Evolutionary conservation across 306 rosid genomes (phyloP), one percentile per base, ranked within the genome.

Genomic region (Quercus bicolor): DNA sequence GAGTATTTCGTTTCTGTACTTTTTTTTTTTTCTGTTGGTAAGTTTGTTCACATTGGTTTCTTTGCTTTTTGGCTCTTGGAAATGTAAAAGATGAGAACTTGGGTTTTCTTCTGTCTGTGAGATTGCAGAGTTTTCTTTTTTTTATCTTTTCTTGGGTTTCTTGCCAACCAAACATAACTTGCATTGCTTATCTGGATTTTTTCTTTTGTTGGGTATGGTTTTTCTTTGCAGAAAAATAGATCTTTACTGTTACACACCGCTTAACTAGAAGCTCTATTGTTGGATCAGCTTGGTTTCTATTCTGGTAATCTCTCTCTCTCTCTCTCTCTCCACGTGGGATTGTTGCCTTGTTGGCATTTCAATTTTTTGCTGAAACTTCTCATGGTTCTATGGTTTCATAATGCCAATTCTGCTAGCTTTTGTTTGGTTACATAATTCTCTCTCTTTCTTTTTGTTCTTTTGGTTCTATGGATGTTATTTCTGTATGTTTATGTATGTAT

Each of bases 301-400:
- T 81, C 72, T 79, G 91, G 94, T 86, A 81, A 79, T 84, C 68
- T 54, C 7, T 52, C 21, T 34, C 40, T 34, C 40, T 34, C 40
- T 55, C 29, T 53, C 23, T 55, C 9, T 70, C 48, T 73, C 43
- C 45, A 40, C 45, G 45, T 40, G 45, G 45, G 45, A 40, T 70
- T 64, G 62, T n/a, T 52, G 70, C 6, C 33, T 45, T 65, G 21
- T 66, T 77, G 75, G 5, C 59, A 53, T 5, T 72, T 81, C 21
- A 23, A 37, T 71, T 72, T 61, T 13, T 72, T 14, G 70, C 77
- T 76, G 78, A 72, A 75, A 64, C 72, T 29, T 84, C 72, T 16
- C 57, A 12, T 57, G 81, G 45, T 61, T 65, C 52, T 29, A 45
- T 80, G 43, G 19, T 33, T 14, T 48, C 53, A 48, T 48, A 48